Base-by-base conservation (phyloP, 1,139 yeast species). In the Sugiyamaella pinicola region DNA sequence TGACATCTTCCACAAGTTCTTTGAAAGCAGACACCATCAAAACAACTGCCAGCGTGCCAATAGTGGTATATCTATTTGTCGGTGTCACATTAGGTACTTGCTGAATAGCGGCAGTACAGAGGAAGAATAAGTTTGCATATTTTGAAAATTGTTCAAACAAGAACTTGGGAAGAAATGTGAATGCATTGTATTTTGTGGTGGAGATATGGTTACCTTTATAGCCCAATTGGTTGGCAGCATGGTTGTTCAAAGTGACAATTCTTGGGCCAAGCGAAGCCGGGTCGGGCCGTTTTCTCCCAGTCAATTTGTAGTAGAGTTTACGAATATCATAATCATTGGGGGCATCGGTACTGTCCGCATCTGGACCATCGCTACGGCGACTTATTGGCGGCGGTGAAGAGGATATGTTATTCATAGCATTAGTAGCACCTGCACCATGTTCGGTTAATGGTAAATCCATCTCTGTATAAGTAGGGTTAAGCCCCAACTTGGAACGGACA, bases 21-120 rank as follows among this genome's bases (percentile, higher is more conserved):
- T 95, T 95, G 5, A 89, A 76, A 0, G 98, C 99, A 1, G 98
- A 90, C 1, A 93, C 97, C 29, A 85, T 65, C 55, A 95, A 75
- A 33, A 95, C 99, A 24, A 93, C 82, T 28, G 84, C 71, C 58
- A 95, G 77, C 0, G 99, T 95, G 37, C 96, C 96, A 54, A 93
- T 87, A 0, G 99, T 95, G 6, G 99, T 95, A 67, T 84, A 95
- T 71, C 97, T 76, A 70, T 93, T 95, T 0, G 99, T 95, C 3
- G 99, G 99, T 0, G 97, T 85, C 3, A 93, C 98, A 61, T 85
- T 82, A 4, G 99, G 99, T 12, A 95, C 98, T 69, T 95, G 99
- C 73, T 95, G 99, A 61, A 95, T 93, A 40, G 82, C 78, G 3
- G 98, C 87, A 0, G 99, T 95, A 74, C 89, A 88, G 51, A 95